A percentile compares a stretch with the other conserved stretches of the same genome.
phyloP scores from a whole-genome alignment of 768 basidiomycete genomes.

The Russula griseocarnosa region DNA sequence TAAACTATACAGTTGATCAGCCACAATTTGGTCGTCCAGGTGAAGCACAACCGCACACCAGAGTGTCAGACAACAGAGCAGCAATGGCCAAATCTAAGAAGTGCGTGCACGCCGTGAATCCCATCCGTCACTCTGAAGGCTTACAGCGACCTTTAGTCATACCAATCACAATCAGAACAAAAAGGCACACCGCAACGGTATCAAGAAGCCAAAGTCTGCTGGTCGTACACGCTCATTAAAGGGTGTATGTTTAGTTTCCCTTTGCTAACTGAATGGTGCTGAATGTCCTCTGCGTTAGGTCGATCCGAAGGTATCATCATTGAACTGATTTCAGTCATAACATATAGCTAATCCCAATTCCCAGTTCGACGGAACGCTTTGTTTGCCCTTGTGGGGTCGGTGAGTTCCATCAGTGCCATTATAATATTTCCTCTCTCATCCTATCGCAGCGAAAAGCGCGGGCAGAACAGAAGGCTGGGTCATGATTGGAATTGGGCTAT shows the following conservation, averaged over 20 bases:
- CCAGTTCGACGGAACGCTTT: constrained; percentile 83
- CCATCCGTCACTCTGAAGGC: constrained; percentile 18
- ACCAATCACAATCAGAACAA: constrained; percentile 95
- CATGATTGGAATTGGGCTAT: constrained; percentile 33
- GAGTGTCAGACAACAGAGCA: constrained; percentile 26
- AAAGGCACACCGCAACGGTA: constrained; percentile 98
- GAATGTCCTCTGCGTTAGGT: constrained; percentile 45
- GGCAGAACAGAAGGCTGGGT: constrained; percentile 51
- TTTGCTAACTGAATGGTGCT: constrained; percentile 34
- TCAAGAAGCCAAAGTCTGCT: constrained; percentile 69
- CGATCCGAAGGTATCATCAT: constrained; percentile 61
- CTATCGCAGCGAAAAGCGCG: constrained; percentile 59
- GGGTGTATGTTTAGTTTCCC: constrained; percentile 85
- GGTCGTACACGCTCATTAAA: constrained; percentile 75
- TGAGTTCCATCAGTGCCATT: constrained; percentile 38
- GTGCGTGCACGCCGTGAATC: constrained; percentile 42
- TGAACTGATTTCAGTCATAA: constrained; percentile 10
- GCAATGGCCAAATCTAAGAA: constrained; percentile 98
- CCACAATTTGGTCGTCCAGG: constrained; percentile 22
- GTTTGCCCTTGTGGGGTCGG: constrained; percentile 69
- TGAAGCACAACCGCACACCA: constrained; percentile 7
- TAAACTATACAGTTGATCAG: constrained; percentile 35
- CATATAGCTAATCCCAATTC: constrained; percentile 12
- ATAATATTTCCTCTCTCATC: constrained; percentile 10
- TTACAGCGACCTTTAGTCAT: constrained; percentile 47